phyloP scores from a whole-genome alignment of 345 rosid species.

The Gossypium mustelinum region DNA sequence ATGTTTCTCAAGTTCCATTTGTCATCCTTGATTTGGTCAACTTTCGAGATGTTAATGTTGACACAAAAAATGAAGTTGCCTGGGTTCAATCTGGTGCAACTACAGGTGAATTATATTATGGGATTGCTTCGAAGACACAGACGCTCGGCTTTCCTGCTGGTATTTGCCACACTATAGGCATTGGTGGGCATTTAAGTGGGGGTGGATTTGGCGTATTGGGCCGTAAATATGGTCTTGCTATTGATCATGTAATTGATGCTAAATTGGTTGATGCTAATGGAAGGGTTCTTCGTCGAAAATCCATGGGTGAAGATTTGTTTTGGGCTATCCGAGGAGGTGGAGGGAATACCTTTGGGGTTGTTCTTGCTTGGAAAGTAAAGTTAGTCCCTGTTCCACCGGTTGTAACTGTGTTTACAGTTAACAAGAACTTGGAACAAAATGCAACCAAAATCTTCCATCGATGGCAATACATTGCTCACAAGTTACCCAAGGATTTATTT shows the following conservation, averaged over 20 bases:
- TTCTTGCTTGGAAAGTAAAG: not conserved
- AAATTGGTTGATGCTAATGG: not conserved
- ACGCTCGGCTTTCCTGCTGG: constrained; percentile 10
- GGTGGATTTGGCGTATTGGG: not conserved
- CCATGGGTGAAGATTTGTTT: constrained; percentile 14
- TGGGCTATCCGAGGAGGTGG: constrained; percentile 18
- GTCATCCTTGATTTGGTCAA: constrained; percentile 7
- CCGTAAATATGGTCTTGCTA: constrained; percentile 3
- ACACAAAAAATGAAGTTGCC: not conserved
- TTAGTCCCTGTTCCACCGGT: not conserved
- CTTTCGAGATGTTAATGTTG: not conserved
- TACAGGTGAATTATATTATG: not conserved
- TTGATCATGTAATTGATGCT: constrained; percentile 7
- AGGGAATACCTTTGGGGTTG: not conserved
- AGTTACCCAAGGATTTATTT: not conserved
- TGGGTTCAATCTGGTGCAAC: constrained; percentile 12
- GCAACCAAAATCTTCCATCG: not conserved
- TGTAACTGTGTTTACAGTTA: not conserved
- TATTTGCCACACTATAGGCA: not conserved
- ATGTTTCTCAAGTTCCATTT: not conserved
- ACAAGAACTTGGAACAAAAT: not conserved
- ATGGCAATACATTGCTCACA: constrained; percentile 1
- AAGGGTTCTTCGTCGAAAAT: not conserved
- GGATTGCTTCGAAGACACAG: not conserved
- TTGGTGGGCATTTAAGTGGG: constrained; percentile 2